phyloP scores from a whole-genome alignment of 371 early-diverging fungal genomes.

The Cokeromyces recurvatus region DNA sequence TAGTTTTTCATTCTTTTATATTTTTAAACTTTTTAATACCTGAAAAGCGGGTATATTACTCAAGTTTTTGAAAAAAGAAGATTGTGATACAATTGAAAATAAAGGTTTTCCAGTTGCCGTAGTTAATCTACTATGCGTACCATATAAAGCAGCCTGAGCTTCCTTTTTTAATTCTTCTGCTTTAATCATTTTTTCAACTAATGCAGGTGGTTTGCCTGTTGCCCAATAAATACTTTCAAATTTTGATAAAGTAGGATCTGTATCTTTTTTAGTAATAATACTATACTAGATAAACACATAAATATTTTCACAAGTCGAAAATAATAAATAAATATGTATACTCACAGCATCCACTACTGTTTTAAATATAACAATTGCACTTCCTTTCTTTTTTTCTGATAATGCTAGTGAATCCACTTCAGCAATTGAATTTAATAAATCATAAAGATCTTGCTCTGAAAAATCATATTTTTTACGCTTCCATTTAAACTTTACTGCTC shows the following conservation, averaged over 20 bases:
- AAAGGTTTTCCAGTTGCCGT: conserved; percentile 25
- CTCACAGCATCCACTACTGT: conserved; percentile 47
- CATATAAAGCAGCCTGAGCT: conserved; percentile 20
- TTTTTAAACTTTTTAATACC: too few relatives aligned
- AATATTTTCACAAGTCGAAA: too few relatives aligned
- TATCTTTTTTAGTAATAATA: conserved; percentile 34
- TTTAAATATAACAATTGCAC: conserved; percentile 38
- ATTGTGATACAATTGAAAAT: conserved; percentile 15
- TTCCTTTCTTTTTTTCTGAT: conserved; percentile 35
- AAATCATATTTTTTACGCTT: conserved; percentile 37
- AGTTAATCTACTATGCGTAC: conserved; percentile 12
- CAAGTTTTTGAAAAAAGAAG: conserved; percentile 31
- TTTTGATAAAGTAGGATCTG: conserved; percentile 24
- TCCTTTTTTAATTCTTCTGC: conserved; percentile 23
- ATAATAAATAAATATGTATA: too few relatives aligned
- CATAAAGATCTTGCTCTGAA: conserved; percentile 21
- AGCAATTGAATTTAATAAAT: conserved; percentile 23
- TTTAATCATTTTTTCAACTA: conserved; percentile 35
- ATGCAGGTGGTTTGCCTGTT: conserved; percentile 36
- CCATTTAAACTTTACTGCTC: conserved; percentile 44
- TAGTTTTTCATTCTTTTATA: too few relatives aligned
- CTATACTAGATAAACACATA: conserved; percentile 24
- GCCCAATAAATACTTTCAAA: conserved; percentile 45
- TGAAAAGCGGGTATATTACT: background rate
- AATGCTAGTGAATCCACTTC: conserved; percentile 34